Evolutionary conservation across 768 basidiomycete species (phyloP).

Genomic region (Harrya chromipes): DNA sequence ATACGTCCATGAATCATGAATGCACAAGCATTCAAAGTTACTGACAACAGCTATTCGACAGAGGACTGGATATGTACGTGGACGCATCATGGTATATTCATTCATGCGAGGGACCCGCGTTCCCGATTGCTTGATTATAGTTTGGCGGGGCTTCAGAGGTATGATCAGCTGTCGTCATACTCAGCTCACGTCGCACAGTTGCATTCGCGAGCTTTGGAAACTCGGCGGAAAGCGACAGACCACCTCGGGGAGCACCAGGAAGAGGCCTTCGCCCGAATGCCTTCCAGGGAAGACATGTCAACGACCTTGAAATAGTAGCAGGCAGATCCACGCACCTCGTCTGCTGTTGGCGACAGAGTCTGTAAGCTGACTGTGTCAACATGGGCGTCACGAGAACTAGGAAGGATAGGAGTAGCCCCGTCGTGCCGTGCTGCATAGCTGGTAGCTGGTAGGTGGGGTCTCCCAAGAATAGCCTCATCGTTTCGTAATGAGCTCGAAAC

Average conservation of each 20-base stretch:
- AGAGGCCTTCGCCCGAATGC: slow-evolving; percentile 17
- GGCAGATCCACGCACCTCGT: slow-evolving; percentile 16
- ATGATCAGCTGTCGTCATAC: not conserved
- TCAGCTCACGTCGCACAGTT: slow-evolving; percentile 1
- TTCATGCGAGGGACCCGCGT: too few species aligned
- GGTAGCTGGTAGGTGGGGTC: slow-evolving; percentile 4
- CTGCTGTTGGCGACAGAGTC: not conserved
- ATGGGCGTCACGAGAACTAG: slow-evolving; percentile 11
- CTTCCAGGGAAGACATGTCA: slow-evolving; percentile 5
- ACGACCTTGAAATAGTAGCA: not conserved
- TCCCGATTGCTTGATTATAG: too few species aligned
- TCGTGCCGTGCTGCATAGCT: not conserved
- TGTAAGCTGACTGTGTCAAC: not conserved
- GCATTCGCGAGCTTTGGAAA: slow-evolving; percentile 7
- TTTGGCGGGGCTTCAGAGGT: not conserved
- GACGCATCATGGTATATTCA: too few species aligned
- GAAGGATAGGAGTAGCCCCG: not conserved
- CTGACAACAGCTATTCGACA: not conserved
- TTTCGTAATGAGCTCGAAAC: slow-evolving; percentile 8
- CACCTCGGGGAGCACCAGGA: slow-evolving; percentile 22
- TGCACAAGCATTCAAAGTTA: not conserved
- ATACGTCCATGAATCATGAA: not conserved
- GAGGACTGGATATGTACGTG: too few species aligned
- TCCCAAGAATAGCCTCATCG: slow-evolving; percentile 1
- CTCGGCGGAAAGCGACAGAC: slow-evolving; percentile 13